Base-by-base conservation (phyloP, 768 basidiomycete species). In the Tricholoma saponaceum region DNA sequence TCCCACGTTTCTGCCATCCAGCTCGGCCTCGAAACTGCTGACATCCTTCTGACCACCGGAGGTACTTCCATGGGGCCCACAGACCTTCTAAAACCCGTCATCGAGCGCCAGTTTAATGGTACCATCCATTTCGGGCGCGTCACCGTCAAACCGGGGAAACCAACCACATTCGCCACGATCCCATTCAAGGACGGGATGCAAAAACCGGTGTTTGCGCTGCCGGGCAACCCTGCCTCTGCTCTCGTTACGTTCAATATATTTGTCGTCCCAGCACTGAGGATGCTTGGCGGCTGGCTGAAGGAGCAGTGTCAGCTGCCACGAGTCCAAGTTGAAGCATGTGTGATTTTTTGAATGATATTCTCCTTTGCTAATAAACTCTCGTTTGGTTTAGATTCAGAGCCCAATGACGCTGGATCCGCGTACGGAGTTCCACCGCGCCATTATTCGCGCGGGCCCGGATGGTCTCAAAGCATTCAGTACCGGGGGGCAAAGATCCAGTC, bases 11-110 rank as follows among this genome's bases (percentile, higher is more conserved):
- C 69, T 9, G 81, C 82, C 2, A 78, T 96, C 50, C 64, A 69
- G 58, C 70, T 69, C 28, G 92, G 86, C 0, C 74, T 90, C 6
- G 74, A 79, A 35, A 64, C 68, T 18, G 88, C 90, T 0, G 93
- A 95, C 65, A 70, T 96, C 7, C 67, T 96, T 13, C 72, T 95
- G 10, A 89, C 90, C 0, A 96, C 93, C 1, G 93, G 93, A 10
- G 93, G 93, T 4, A 94, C 93, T 4, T 92, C 90, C 1, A 95
- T 95, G 93, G 93, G 93, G 0, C 81, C 92, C 1, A 85, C 84
- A 0, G 93, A 95, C 69, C 78, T 95, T 20, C 72, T 96, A 39
- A 95, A 95, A 69, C 93, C 93, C 1, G 83, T 94, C 57, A 87
- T 96, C 56, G 93, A 96, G 70, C 83, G 85, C 14, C 79, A 87